phyloP scores from a whole-genome alignment of 768 basidiomycete species.

The Rhodotorula paludigena region DNA sequence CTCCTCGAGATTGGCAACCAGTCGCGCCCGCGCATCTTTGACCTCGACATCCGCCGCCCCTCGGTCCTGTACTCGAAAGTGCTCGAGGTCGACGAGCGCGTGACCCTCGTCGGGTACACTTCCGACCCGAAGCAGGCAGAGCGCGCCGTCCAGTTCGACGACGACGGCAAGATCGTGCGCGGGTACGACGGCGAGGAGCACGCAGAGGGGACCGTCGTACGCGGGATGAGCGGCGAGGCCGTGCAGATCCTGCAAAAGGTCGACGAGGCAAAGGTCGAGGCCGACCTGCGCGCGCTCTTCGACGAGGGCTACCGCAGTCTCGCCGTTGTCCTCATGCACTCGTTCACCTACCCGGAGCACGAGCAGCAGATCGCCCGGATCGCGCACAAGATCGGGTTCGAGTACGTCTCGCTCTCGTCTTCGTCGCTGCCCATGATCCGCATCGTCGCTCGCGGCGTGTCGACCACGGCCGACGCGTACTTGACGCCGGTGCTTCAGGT shows the following conservation, averaged over 20 bases:
- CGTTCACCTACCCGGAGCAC: conserved; percentile 64
- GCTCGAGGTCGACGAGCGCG: conserved; percentile 79
- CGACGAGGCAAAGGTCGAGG: background rate
- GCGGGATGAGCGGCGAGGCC: conserved; percentile 61
- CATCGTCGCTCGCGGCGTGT: conserved; percentile 86
- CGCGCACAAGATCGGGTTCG: conserved; percentile 75
- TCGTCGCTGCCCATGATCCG: conserved; percentile 87
- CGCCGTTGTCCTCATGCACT: conserved; percentile 84
- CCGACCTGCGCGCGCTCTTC: background rate
- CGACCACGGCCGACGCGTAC: conserved; percentile 91
- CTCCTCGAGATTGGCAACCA: conserved; percentile 91
- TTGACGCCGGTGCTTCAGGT: conserved; percentile 72
- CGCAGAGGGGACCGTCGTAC: conserved; percentile 55
- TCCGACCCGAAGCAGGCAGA: conserved; percentile 76
- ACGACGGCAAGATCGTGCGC: conserved; percentile 60
- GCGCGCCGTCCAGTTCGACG: conserved; percentile 71
- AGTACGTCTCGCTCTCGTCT: conserved; percentile 80
- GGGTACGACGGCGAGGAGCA: conserved; percentile 62
- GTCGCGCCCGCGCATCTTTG: conserved; percentile 88
- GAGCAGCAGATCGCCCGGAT: conserved; percentile 67
- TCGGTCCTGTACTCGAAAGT: conserved; percentile 64
- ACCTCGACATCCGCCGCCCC: conserved; percentile 67
- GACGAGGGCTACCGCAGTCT: conserved; percentile 70
- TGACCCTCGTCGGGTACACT: conserved; percentile 88
- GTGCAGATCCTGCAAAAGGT: conserved; percentile 24